Conservation (phyloP, 139 green algal species). For the Pleodorina starrii region DNA sequence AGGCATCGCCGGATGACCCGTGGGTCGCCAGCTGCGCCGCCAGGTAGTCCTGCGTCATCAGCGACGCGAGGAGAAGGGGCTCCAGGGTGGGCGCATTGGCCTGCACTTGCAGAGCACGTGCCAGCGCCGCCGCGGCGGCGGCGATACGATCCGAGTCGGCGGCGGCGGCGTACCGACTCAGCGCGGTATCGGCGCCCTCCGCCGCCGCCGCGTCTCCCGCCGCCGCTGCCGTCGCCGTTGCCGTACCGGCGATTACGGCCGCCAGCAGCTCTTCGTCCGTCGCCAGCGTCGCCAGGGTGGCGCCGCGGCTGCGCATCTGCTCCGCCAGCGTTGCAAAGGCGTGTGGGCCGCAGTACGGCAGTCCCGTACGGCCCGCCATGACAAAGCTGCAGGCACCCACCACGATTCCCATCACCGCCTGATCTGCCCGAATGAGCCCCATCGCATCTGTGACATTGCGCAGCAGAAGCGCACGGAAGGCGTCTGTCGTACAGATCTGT, state of each 20-base stretch:
- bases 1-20: not conserved
- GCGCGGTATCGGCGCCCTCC: not conserved
- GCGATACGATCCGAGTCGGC: not conserved
- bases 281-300: not conserved
- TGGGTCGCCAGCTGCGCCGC: not conserved
- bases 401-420: slow-evolving; percentile 19
- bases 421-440: not conserved
- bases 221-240: not conserved
- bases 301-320: not conserved
- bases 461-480: not conserved
- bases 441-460: not conserved
- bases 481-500: not conserved
- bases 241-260: not conserved
- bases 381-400: slow-evolving; percentile 16
- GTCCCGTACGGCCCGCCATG: not conserved
- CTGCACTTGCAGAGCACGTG: not conserved
- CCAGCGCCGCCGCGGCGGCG: not conserved
- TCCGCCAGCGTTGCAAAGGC: slow-evolving; percentile 1
- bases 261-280: not conserved
- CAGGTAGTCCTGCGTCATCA: slow-evolving; percentile 23
- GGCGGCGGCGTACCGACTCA: not conserved
- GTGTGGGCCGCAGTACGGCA: not conserved
- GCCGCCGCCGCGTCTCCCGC: not conserved
- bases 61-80: not conserved
- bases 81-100: not conserved